These are phyloP conservation scores for Aspergillus cejpii DNA, from an alignment of 2,329 filamentous ascomycete genomes.

Conservation along the genomic window DNA sequence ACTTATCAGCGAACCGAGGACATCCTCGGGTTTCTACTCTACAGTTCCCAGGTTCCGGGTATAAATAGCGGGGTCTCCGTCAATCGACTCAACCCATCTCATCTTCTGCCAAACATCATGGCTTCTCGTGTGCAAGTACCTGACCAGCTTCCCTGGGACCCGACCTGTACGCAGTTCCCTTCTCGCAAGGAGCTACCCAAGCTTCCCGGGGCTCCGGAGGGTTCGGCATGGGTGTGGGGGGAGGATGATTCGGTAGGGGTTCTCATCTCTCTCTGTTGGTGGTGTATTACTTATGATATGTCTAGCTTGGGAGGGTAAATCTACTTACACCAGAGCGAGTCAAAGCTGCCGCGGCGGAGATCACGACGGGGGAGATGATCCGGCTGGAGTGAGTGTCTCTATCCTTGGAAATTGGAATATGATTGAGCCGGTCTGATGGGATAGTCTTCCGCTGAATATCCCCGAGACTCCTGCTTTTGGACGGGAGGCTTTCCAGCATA, in stretches of 20 bases:
- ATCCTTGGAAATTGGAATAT: too few relatives aligned
- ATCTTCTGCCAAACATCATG: slow-evolving; percentile 5
- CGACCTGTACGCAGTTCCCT: slow-evolving; percentile 48
- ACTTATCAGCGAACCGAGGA: background rate
- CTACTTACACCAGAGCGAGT: slow-evolving; percentile 52
- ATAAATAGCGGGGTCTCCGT: too few relatives aligned
- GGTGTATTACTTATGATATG: background rate
- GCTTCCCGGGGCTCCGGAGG: slow-evolving; percentile 48
- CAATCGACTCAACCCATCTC: background rate
- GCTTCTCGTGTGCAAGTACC: slow-evolving; percentile 18
- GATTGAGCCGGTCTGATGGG: background rate
- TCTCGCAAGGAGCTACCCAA: slow-evolving; percentile 48
- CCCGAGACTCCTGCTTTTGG: slow-evolving; percentile 49
- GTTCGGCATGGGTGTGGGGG: slow-evolving; percentile 57
- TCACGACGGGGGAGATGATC: slow-evolving; percentile 51
- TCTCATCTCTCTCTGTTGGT: background rate
- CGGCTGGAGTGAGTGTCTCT: slow-evolving; percentile 44
- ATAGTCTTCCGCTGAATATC: slow-evolving; percentile 47
- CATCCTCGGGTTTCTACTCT: too few relatives aligned
- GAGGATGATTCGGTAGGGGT: slow-evolving; percentile 46
- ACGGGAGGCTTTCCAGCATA: slow-evolving; percentile 49
- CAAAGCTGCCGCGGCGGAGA: slow-evolving; percentile 48
- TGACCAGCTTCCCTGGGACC: slow-evolving; percentile 47
- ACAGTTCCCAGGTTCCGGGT: too few relatives aligned
- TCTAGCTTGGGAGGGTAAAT: slow-evolving; percentile 44